Conservation (phyloP, 257 asterid genomes). For the Nicotiana sylvestris region DNA sequence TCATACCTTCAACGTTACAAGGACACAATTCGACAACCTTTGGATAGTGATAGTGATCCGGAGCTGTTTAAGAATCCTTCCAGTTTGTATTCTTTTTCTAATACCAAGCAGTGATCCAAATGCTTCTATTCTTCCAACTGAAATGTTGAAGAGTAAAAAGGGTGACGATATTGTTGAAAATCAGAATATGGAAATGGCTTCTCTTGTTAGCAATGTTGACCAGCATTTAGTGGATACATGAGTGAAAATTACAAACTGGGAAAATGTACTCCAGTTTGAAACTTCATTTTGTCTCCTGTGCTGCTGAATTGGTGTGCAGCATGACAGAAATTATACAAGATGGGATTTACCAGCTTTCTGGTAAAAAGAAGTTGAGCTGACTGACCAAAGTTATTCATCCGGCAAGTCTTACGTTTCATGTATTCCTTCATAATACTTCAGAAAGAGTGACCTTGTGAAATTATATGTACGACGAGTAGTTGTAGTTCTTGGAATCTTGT, state of each 20-base stretch:
- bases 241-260: background rate
- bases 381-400: background rate
- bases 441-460: background rate
- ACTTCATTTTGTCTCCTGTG: background rate
- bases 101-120: conserved; percentile 39
- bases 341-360: background rate
- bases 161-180: conserved; percentile 16
- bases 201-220: conserved; percentile 30
- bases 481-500: background rate
- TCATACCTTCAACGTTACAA: conserved; percentile 48
- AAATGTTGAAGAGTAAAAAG: conserved; percentile 13
- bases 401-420: background rate
- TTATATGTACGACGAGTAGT: background rate
- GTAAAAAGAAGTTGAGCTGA: background rate
- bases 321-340: background rate
- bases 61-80: conserved; percentile 42
- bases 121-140: conserved; percentile 25
- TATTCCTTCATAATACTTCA: background rate
- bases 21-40: conserved; percentile 54
- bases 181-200: conserved; percentile 35
- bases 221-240: conserved; percentile 22
- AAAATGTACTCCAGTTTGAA: background rate
- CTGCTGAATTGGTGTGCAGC: background rate
- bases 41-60: conserved; percentile 52
- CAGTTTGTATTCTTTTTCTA: conserved; percentile 46